Evolutionary conservation across 1,284 basidiomycete genomes (phyloP), one percentile per base, ranked within the genome.

Genomic region (Cutaneotrichosporon dermatis): DNA sequence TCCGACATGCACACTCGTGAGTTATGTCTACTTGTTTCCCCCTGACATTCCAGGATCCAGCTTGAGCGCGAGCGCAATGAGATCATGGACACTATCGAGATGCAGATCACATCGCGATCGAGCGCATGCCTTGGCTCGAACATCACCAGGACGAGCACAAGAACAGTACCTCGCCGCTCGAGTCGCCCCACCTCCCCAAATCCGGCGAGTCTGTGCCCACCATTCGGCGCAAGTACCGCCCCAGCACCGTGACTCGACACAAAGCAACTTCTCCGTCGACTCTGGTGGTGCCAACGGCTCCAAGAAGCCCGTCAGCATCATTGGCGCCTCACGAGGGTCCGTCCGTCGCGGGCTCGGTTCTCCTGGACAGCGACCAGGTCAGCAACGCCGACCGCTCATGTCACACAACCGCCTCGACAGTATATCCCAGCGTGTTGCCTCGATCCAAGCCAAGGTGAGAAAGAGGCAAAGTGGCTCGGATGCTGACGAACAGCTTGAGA

Each of bases 1-100:
- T 76, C 73, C 0, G 75, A 77, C 60, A 77, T 78, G 75, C 73
- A 77, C 69, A 72, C 33, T 71, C 71, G 72, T 71, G 39, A 55
- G 71, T 63, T 15, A 12, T 39, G 2, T 6, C 16, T 13, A 3
- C 33, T 12, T 4, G 15, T 11, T 15, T 9, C 15, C 42, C 57
- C 6, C 58, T 60, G 12, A 59, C 51, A 11, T 15, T 16, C 5
- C 50, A 74, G 73, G 8, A 75, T 76, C 49, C 75, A 76, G 35
- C 69, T 78, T 34, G 76, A 77, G 54, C 62, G 71, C 25, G 76
- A 77, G 56, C 66, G 76, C 25, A 74, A 78, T 58, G 71, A 74
- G 39, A 74, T 77, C 52, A 75, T 77, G 71, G 65, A 72, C 57
- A 61, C 68, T 8, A 72, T 78, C 62, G 76, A 77, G 57, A 55